Evolutionary conservation across 495 filamentous ascomycete species (phyloP).

Genomic region (Corynascus novoguineensis): DNA sequence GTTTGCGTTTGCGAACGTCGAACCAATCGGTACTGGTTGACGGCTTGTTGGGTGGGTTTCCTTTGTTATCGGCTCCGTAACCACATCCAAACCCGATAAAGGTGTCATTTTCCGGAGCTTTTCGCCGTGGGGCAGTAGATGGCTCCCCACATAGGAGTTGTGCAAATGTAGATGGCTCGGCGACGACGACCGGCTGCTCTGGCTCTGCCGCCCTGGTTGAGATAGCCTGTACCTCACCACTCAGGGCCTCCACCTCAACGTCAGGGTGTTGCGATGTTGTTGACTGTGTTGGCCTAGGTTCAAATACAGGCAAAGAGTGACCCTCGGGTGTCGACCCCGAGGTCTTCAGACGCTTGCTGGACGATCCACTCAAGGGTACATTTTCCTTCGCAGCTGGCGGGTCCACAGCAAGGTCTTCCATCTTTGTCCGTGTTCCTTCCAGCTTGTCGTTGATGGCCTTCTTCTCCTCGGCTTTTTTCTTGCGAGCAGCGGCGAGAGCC

Average conservation of each 20-base stretch:
- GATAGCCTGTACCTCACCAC: no score
- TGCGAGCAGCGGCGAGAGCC: conserved; percentile 77
- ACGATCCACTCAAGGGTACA: conserved; percentile 15
- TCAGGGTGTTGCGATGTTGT: conserved; percentile 1
- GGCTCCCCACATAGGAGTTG: not conserved
- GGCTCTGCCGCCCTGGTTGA: conserved; percentile 18
- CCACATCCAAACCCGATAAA: not conserved
- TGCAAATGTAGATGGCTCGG: not conserved
- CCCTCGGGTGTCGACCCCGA: conserved; percentile 23
- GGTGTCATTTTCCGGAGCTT: not conserved
- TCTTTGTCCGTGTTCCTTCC: conserved; percentile 26
- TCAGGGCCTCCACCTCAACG: not conserved
- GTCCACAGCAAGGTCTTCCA: conserved; percentile 27
- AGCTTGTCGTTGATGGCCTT: conserved; percentile 30
- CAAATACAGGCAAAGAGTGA: conserved; percentile 13
- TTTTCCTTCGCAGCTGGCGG: conserved; percentile 21
- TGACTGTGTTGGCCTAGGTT: conserved; percentile 14
- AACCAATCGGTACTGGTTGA: not conserved
- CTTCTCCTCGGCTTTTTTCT: conserved; percentile 75
- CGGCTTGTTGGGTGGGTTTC: not conserved
- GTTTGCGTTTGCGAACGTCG: conserved; percentile 2
- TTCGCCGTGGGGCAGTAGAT: not conserved
- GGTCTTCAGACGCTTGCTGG: conserved; percentile 30
- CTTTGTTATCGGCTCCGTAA: not conserved
- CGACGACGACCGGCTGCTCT: not conserved